Percentiles rank a stretch among this genome's conserved stretches.
Conservation (phyloP, 2,329 filamentous ascomycete species). For the Drechslerella coelobrocha region DNA sequence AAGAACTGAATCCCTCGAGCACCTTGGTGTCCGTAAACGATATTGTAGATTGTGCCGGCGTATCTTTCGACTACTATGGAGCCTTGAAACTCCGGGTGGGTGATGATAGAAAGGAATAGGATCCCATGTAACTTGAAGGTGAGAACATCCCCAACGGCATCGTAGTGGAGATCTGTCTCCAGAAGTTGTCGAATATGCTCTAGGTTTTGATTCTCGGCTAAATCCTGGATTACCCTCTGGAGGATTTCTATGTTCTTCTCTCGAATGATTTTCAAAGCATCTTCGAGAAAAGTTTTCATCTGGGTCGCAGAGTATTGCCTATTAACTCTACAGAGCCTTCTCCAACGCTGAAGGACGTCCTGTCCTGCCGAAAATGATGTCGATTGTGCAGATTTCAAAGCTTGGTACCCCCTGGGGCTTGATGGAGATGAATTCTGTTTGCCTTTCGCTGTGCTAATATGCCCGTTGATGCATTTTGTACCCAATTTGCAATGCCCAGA, state of each 20-base stretch:
- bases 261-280: constrained; percentile 19
- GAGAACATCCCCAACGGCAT: neutral
- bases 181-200: constrained; percentile 32
- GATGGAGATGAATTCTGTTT: too few relatives aligned
- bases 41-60: constrained; percentile 60
- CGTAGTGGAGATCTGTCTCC: constrained; percentile 27
- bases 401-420: too few relatives aligned
- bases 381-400: too few relatives aligned
- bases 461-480: constrained; percentile 14
- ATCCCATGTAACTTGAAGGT: constrained; percentile 51
- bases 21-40: constrained; percentile 60
- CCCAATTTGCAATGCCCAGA: constrained; percentile 10
- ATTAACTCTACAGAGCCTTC: constrained; percentile 15
- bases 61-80: constrained; percentile 60
- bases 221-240: constrained; percentile 34
- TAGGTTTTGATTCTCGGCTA: constrained; percentile 16
- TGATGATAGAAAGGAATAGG: constrained; percentile 60
- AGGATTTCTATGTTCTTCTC: constrained; percentile 15
- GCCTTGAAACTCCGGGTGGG: constrained; percentile 59
- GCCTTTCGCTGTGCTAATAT: too few relatives aligned
- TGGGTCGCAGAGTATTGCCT: constrained; percentile 17
- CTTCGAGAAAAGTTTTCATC: constrained; percentile 44
- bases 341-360: constrained; percentile 27
- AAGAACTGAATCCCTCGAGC: constrained; percentile 58
- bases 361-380: neutral